Evolutionary conservation across 148 eudicot species (phyloP).

Genomic region (Rhododendron ovatum): DNA sequence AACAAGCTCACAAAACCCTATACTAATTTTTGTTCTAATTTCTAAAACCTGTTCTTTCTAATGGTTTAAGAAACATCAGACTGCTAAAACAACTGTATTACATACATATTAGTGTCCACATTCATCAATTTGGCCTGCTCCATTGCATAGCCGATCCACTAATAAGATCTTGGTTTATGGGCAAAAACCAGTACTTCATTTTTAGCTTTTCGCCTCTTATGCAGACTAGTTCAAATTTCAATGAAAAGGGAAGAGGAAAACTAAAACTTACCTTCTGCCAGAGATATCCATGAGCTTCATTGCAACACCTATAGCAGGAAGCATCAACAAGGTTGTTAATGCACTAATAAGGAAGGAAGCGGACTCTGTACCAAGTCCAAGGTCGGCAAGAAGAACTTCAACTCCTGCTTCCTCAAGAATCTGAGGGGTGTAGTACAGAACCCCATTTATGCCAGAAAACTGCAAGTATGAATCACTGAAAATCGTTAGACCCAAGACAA

Average conservation of each 20-base stretch:
- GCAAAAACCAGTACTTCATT: not conserved
- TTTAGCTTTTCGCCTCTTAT: not conserved
- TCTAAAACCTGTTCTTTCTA: not conserved
- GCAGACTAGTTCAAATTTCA: not conserved
- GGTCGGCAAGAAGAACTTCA: conserved; percentile 49
- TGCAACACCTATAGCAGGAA: conserved; percentile 67
- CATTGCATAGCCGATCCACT: not conserved
- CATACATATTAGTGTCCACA: not conserved
- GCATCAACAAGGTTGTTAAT: conserved; percentile 66
- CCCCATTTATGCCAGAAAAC: conserved; percentile 79
- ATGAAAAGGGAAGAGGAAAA: not conserved
- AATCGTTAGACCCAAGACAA: not conserved
- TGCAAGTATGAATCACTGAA: conserved; percentile 22
- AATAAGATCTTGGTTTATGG: not conserved
- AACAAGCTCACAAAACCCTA: not conserved
- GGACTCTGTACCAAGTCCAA: conserved; percentile 59
- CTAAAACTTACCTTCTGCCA: conserved; percentile 53
- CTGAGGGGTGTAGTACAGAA: conserved; percentile 75
- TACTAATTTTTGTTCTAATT: not conserved
- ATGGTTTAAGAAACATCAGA: not conserved
- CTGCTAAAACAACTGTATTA: not conserved
- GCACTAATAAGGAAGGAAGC: conserved; percentile 75
- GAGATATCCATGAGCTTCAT: conserved; percentile 78
- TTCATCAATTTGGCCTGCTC: not conserved
- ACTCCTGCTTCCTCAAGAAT: conserved; percentile 79